Base-by-base conservation (phyloP, 2,329 filamentous ascomycete species). In the Tothia fuscella region DNA sequence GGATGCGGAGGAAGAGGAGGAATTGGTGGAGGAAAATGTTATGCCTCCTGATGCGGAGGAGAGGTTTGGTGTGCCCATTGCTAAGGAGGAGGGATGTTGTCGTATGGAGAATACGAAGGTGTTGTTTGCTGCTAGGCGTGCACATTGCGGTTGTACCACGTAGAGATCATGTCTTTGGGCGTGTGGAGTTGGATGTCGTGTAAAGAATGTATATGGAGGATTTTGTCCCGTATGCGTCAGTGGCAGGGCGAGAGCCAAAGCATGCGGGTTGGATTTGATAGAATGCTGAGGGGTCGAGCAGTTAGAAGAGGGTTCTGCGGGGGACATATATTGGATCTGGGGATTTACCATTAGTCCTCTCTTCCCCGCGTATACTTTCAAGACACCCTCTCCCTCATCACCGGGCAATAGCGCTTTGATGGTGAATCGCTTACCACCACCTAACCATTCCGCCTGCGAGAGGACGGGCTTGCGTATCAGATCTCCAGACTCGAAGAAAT, bases 151-250 rank as follows among this genome's bases (percentile, higher is more conserved):
- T 56, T 96, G 91, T 33, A 88, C 84, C 48, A 98, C 84, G 60
- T 98, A 98, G 45, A 98, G 79, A 57, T 98, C 91, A 60, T 98
- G 88, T 31, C 89, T 78, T 56, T 94, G 87, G n/a, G 91, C 91
- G 59, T 98, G 91, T 6, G 91, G 91, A 3, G 91, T 98, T 6
- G 93, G 93, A 58, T 98, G 91, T 4, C 91, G 78, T 29, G 81
- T 82, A 34, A 95, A 72, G 60, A 96, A 98, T 45, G 94, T 86
- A 60, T 94, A 98, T 0, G 84, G 76, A 3, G 91, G 91, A 56
- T 98, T 98, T 51, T 89, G 82, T 46, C 91, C 91, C 0, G 78
- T 81, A 60, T 98, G 91, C 28, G 86, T 74, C 39, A 98, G 78
- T 1, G 91, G 89, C n/a, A 98, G 64, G 3, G 87, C 78, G 49